Evolutionary conservation across 306 rosid genomes (phyloP).

Genomic region (Notholithocarpus densiflorus): DNA sequence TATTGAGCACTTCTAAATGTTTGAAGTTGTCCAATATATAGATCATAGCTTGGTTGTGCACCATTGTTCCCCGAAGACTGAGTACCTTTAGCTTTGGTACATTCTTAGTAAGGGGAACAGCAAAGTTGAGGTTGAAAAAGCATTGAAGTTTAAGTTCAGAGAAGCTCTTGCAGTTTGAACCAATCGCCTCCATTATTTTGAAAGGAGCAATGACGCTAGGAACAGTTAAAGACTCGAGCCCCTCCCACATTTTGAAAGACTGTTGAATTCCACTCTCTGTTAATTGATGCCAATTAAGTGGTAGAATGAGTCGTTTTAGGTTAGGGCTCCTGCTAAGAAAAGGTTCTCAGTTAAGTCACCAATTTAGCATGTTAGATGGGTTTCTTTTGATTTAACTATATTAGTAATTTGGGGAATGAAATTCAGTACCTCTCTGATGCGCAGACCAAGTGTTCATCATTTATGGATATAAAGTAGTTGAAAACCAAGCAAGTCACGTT

Average conservation of each 20-base stretch:
- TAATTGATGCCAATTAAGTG: not conserved
- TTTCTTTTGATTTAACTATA: too few relatives aligned
- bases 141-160: conserved; percentile 13
- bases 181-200: too few relatives aligned
- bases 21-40: not conserved
- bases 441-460: too few relatives aligned
- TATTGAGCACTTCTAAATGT: conserved; percentile 20
- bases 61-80: conserved; percentile 4
- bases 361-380: too few relatives aligned
- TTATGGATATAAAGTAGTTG: too few relatives aligned
- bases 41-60: conserved; percentile 15
- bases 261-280: not conserved
- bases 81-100: conserved; percentile 15
- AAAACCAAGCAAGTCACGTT: too few relatives aligned
- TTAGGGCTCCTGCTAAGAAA: conserved; percentile 20
- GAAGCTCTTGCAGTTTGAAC: too few relatives aligned
- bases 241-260: conserved; percentile 22
- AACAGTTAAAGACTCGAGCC: conserved; percentile 32
- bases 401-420: too few relatives aligned
- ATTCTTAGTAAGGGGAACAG: not conserved
- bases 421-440: too few relatives aligned
- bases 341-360: too few relatives aligned
- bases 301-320: conserved; percentile 33
- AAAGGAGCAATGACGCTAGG: not conserved
- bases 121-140: not conserved